Base-by-base conservation (phyloP, 1,284 basidiomycete species). In the Fomitopsis betulina region DNA sequence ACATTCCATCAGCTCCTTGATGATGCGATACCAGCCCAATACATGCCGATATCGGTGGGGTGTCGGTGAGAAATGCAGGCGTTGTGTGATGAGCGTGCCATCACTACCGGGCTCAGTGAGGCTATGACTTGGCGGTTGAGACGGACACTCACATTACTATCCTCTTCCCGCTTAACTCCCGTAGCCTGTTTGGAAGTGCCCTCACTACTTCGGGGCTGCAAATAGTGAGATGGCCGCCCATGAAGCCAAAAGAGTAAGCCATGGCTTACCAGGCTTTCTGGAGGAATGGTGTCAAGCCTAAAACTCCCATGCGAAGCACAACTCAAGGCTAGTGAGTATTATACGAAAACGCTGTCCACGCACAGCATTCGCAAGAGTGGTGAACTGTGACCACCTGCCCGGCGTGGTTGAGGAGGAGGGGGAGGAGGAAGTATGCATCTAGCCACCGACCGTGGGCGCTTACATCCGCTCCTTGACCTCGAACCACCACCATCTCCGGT, bases 61-160 rank as follows among this genome's bases (percentile, higher is more conserved):
- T 55, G 78, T 72, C 15, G 78, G 84, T 0, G 85, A 79, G 70
- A 85, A 92, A 67, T 91, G 87, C 49, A 92, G 78, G 15, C 90
- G 81, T 67, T 90, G 88, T 0, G 90, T 93, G 65, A 93, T 80
- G 57, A 93, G 84, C 5, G 90, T 93, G 45, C 84, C 91, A 78
- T 93, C 90, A 50, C 91, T 93, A 9, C 63, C 33, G 15, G 6
- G 15, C 35, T 37, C 35, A 15, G 21, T 19, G 4, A 9, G 27
- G 15, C 42, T 9, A 19, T 27, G 19, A 38, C 19, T 7, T 6
- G n/a, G n/a, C n/a, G n/a, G n/a, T n/a, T n/a, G n/a, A n/a, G n/a
- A 32, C 17, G 38, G 17, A 5, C 4, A 47, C 59, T 40, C 23
- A 60, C 59, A 60, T 57, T 5, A 57, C 59, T 9, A 60, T 33